Percentiles rank a stretch among this genome's conserved stretches.
Evolutionary conservation across 495 filamentous ascomycete genomes (phyloP).

Genomic region (Aspergillus incahuasiensis): DNA sequence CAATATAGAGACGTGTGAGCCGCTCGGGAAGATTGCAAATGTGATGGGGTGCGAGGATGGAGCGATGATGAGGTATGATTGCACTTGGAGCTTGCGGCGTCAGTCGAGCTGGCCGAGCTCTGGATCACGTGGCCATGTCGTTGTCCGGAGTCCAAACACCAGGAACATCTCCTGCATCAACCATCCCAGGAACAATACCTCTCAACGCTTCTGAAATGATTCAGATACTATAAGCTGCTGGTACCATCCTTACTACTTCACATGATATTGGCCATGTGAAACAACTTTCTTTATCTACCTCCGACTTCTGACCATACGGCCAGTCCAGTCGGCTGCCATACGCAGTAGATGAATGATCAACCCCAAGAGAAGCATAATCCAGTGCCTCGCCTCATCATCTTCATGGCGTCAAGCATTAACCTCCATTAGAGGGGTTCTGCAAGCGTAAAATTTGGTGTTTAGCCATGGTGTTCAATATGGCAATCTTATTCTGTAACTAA

Average conservation of each 20-base stretch:
- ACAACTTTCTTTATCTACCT: background rate
- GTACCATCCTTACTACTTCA: background rate
- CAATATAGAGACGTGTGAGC: background rate
- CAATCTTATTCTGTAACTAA: too few species aligned
- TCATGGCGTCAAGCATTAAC: background rate
- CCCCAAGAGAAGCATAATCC: too few species aligned
- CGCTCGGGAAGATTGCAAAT: background rate
- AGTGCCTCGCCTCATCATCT: background rate
- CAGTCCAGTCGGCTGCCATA: background rate
- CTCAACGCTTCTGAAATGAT: background rate
- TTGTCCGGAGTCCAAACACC: background rate
- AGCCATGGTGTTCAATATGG: too few species aligned
- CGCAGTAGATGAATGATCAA: background rate
- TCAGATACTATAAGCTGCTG: background rate
- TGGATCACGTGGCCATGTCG: slow-evolving; percentile 23
- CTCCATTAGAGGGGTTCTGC: too few species aligned
- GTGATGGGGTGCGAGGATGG: slow-evolving; percentile 8
- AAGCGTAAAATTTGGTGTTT: too few species aligned
- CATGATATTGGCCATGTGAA: too few species aligned
- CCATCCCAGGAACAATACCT: background rate
- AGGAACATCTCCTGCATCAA: background rate
- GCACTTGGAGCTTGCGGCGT: slow-evolving; percentile 17
- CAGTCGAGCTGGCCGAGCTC: slow-evolving; percentile 31
- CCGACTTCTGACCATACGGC: background rate
- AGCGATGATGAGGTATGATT: slow-evolving; percentile 15